Evolutionary conservation across 2,329 filamentous ascomycete species (phyloP), one percentile per base, ranked within the genome.

Genomic region (Sporothrix brasiliensis): DNA sequence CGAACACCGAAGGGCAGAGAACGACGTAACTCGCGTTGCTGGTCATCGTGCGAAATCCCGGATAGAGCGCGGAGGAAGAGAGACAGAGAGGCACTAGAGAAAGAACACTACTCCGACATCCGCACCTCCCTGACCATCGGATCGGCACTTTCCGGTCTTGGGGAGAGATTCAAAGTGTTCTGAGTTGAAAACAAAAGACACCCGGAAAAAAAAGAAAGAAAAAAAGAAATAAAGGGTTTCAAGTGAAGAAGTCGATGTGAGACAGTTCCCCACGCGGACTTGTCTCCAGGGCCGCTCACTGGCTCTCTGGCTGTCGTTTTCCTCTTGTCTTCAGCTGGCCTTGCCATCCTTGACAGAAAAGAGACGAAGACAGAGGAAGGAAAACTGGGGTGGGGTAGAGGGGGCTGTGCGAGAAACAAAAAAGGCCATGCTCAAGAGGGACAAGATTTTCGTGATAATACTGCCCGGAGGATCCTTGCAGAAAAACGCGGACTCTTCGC

Each of bases 321-420:
- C 58, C 52, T 13, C 30, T 14, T 14, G n/a, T 30, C 27, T 54
- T 67, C 65, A 54, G 65, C 65, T 67, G 65, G 50, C 49, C 50
- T 30, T 2, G 50, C 50, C 65, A 41, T 41, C 65, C 65, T 39
- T 50, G 63, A 53, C 61, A 14, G 34, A 58, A 19, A 56, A 4
- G 27, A 19, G 16, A 16, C 16, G 53, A 56, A 13, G 14, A 56
- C n/a, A n/a, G 27, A 16, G 53, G 4, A 21, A 14, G 34, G 53
- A 56, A 11, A 34, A 19, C 24, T 10, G 6, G 13, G 13, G 27
- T 34, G 13, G 27, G 24, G 4, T 4, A 10, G 14, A 13, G 11
- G 41, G 9, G 19, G 49, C 7, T 7, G 19, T 7, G 49, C 19
- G 49, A 50, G 5, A 14, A 14, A 24, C 2, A 16, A 44, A 34